These are phyloP conservation scores for Cryphonectria naterciae DNA, from an alignment of 2,329 filamentous ascomycete species.

Conservation along the genomic window DNA sequence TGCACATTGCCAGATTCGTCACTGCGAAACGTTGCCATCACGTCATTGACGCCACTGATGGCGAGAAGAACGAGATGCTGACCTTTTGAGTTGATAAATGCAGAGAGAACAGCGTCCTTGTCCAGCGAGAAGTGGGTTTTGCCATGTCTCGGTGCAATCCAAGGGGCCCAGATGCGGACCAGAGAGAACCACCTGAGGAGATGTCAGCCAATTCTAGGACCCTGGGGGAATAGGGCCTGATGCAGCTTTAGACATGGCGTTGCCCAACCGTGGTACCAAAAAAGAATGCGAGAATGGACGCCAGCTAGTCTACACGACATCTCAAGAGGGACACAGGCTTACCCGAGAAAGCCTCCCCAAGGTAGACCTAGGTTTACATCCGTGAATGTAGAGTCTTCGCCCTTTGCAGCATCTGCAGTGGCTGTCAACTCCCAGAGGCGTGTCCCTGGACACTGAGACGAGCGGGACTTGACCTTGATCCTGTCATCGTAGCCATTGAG, in stretches of 20 bases:
- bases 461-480: slow-evolving; percentile 56
- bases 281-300: not conserved
- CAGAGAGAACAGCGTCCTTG: slow-evolving; percentile 77
- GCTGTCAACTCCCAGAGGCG: slow-evolving; percentile 71
- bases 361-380: slow-evolving; percentile 66
- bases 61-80: slow-evolving; percentile 78
- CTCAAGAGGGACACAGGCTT: slow-evolving; percentile 32
- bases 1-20: slow-evolving; percentile 67
- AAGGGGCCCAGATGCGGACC: slow-evolving; percentile 78
- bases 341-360: slow-evolving; percentile 59
- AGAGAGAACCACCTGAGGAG: slow-evolving; percentile 74
- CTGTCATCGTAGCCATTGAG: slow-evolving; percentile 61
- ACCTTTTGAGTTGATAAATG: slow-evolving; percentile 75
- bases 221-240: not conserved
- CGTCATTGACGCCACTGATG: slow-evolving; percentile 73
- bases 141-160: slow-evolving; percentile 89
- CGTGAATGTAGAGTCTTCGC: slow-evolving; percentile 60
- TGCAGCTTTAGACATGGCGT: not conserved
- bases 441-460: slow-evolving; percentile 70
- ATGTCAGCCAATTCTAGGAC: slow-evolving; percentile 26
- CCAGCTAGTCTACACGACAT: not conserved
- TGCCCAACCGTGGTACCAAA: not conserved
- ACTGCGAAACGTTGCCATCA: slow-evolving; percentile 71
- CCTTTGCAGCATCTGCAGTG: slow-evolving; percentile 58
- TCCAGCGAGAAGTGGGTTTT: slow-evolving; percentile 67